Evolutionary conservation across 257 asterid genomes (phyloP), one percentile per base, ranked within the genome.

Genomic region (Mentha longifolia): DNA sequence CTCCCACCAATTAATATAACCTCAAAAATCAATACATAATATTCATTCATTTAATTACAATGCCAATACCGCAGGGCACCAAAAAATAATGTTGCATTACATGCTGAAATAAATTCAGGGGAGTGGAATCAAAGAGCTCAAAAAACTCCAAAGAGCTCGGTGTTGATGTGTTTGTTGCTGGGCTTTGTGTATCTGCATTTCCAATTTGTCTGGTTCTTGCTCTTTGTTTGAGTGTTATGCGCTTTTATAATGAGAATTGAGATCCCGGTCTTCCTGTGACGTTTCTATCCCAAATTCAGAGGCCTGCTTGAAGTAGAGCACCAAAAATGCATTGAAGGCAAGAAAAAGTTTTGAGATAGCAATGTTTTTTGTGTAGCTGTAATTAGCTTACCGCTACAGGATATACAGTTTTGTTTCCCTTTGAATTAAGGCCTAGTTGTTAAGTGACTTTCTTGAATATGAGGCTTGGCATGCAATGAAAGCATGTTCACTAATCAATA

Each of bases 401-500:
- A 49, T 46, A 1, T 20, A 28, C 16, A 22, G 20, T 42, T 10
- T 57, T 37, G 39, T 46, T 68, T 59, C 56, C 25, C 37, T 22
- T 22, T 22, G 31, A 65, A 49, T 39, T 10, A 20, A 39, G 55
- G 54, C 16, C 80, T 37, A 42, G 42, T 45, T 51, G 68, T 30
- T 47, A 9, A 41, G 59, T 60, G 74, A n/a, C 17, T 9, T 47
- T 33, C 71, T 55, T 16, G 14, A 58, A 70, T 45, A 10, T 20
- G 47, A 60, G 54, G 14, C 5, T 45, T 71, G 65, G 46, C 60
- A 59, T 30, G 65, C 25, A 12, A 50, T 39, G 51, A 10, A 42
- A 50, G 61, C 59, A 66, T 61, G 45, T 30, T 46, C 65, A 41
- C 16, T 61, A 30, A 66, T 72, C 63, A 10, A n/a, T 39, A 59